Base-by-base conservation (phyloP, 2,329 filamentous ascomycete species). In the Rutstroemia sp. region DNA sequence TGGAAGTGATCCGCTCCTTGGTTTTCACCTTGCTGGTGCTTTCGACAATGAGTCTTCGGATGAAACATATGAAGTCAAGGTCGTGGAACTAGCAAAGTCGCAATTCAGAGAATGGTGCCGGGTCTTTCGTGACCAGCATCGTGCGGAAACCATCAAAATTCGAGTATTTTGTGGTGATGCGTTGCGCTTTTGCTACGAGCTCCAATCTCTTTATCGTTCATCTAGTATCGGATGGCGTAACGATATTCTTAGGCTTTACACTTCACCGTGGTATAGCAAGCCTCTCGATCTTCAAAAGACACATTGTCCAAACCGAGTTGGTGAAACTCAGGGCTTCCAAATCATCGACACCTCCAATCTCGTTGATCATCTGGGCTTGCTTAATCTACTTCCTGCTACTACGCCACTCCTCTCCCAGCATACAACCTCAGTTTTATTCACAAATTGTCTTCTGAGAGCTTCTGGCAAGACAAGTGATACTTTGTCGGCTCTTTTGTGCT, bases 291-390 rank as follows among this genome's bases (percentile, higher is more conserved):
- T 53, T 2, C n/a, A 47, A 3, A 7, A 14, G 12, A 2, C n/a
- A 10, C 41, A 39, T 38, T 14, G 5, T 1, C n/a, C 17, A 37
- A 46, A 23, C 3, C 17, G 9, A 12, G 6, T 44, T 44, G 2
- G 30, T 12, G 49, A 19, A 4, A 21, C 42, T 10, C n/a, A 10
- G 19, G 5, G n/a, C 5, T 53, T 53, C 37, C 41, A 53, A 10
- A 14, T 53, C 5, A 62, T 62, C 16, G 58, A 62, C 41, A 58
- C 60, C 2, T 60, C 57, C 3, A 60, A 60, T 17, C 34, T 62
- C 9, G 25, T 50, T 12, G 60, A 62, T 39, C 51, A 55, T 14
- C 14, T 59, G 3, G 60, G 58, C 4, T 23, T 55, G 7, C 10
- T 62, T 2, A 62, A 60, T 41, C 5, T 62, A 12, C 25, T 62